A percentile compares a stretch with the other conserved stretches of the same genome.
Evolutionary conservation across 2,329 filamentous ascomycete species (phyloP).

Genomic region (Trichophyton mentagrophytes): DNA sequence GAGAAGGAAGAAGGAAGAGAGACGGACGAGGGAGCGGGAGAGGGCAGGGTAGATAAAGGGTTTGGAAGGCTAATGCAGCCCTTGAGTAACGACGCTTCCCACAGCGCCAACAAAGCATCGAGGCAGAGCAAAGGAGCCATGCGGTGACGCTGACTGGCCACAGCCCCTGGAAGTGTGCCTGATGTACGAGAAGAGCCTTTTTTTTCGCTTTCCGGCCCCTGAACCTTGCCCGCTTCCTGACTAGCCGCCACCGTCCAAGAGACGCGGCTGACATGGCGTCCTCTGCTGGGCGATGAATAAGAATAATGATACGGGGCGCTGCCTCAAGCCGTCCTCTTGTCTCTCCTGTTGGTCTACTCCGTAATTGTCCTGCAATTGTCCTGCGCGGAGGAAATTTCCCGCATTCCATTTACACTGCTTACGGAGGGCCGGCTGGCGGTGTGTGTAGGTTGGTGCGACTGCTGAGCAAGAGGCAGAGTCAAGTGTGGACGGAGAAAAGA

Average conservation of each 20-base stretch:
- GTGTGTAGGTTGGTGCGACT: background rate
- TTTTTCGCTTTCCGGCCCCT: background rate
- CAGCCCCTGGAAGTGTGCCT: background rate
- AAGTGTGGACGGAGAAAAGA: background rate
- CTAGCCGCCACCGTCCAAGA: background rate
- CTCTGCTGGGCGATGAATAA: background rate
- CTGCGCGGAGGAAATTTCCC: background rate
- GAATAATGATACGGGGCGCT: too few relatives aligned
- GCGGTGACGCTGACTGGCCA: background rate
- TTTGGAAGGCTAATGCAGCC: background rate
- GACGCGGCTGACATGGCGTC: background rate
- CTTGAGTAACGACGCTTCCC: background rate
- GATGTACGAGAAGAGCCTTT: background rate
- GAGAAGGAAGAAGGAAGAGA: background rate
- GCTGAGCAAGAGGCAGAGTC: background rate
- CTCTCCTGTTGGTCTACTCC: background rate
- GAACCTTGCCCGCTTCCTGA: background rate
- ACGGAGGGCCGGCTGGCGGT: background rate
- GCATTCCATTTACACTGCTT: background rate
- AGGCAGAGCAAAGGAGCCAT: background rate
- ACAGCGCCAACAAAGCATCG: background rate
- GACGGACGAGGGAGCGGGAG: background rate
- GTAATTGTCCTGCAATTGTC: background rate
- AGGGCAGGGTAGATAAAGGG: conserved; percentile 1
- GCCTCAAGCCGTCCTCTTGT: background rate